Evolutionary conservation across 1,139 yeast genomes (phyloP).

Genomic region (Protomyces inundatus): DNA sequence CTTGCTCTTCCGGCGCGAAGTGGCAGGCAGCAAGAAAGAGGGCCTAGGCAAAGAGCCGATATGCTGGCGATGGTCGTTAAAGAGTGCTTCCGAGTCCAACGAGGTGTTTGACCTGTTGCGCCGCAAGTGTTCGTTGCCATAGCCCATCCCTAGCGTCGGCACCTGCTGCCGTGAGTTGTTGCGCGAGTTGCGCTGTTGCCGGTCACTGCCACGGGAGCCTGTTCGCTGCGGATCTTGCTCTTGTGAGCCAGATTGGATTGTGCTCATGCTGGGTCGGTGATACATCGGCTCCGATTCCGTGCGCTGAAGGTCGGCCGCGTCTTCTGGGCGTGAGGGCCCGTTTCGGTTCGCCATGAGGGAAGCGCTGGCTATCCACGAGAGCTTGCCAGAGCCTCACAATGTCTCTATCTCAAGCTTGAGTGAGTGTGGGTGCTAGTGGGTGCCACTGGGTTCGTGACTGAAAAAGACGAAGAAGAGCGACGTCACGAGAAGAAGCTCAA

Average conservation of each 20-base stretch:
- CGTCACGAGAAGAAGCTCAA: background rate
- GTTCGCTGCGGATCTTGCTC: slow-evolving; percentile 14
- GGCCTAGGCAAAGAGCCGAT: slow-evolving; percentile 18
- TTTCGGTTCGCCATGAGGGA: too few relatives aligned
- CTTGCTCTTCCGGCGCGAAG: slow-evolving; percentile 10
- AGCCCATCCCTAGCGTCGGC: slow-evolving; percentile 13
- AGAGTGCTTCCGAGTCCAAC: slow-evolving; percentile 17
- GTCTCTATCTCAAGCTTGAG: background rate
- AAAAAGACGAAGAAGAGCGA: background rate
- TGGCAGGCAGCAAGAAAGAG: slow-evolving; percentile 2
- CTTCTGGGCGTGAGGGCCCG: too few relatives aligned
- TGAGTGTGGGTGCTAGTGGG: background rate
- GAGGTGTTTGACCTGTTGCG: slow-evolving; percentile 10
- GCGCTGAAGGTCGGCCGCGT: background rate
- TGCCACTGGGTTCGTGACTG: too few relatives aligned
- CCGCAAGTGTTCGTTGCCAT: slow-evolving; percentile 2
- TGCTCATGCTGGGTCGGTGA: background rate
- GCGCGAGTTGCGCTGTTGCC: slow-evolving; percentile 1
- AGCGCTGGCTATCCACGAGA: too few relatives aligned
- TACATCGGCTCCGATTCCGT: background rate
- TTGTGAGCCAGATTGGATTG: background rate
- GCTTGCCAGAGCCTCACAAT: background rate
- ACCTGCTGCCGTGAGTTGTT: slow-evolving; percentile 18
- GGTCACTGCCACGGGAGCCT: slow-evolving; percentile 15
- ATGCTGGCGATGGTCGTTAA: slow-evolving; percentile 21